Base-by-base conservation (phyloP, 2,329 filamentous ascomycete species). In the Coniochaeta sp. region DNA sequence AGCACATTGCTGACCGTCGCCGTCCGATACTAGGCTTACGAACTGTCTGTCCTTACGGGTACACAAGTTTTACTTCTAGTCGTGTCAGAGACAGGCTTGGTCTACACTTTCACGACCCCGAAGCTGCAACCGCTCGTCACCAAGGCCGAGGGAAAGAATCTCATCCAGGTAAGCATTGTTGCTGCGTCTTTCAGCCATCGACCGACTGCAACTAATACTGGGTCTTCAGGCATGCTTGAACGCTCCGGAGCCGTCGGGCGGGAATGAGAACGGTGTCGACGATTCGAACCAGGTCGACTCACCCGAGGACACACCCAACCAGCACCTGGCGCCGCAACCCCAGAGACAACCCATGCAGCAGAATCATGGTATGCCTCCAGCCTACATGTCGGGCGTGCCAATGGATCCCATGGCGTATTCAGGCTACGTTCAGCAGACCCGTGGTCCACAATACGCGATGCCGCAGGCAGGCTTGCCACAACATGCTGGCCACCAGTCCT, bases 111-210 rank as follows among this genome's bases (percentile, higher is more conserved):
- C 76, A 98, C 93, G 64, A 99, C 95, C 17, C 95, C 95, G 22
- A 99, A 99, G 81, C 87, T 99, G 60, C 95, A 98, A 79, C 95
- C 95, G 64, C 86, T 99, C 59, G 95, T 98, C 68, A 99, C 95
- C 64, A 98, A 98, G 81, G 89, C 95, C 19, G 95, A 98, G 78
- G 95, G 95, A 79, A 99, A 99, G 85, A 99, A 99, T 75, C 81
- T 99, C 66, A 98, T 99, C 68, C 95, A 99, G 87, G 95, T 97
- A 85, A 66, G 86, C 69, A 43, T 44, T 14, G 38, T 64, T 69
- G 58, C 72, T 68, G 34, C 19, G 26, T 36, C n/a, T 47, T 60
- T 58, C 54, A 6, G 19, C 22, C 38, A 24, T 44, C 11, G 26
- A 34, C 28, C 11, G 26, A 34, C 28, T 65, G 59, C 65, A 58